Evolutionary conservation across 2,329 filamentous ascomycete species (phyloP).

Genomic region (Aureobasidium sp.): DNA sequence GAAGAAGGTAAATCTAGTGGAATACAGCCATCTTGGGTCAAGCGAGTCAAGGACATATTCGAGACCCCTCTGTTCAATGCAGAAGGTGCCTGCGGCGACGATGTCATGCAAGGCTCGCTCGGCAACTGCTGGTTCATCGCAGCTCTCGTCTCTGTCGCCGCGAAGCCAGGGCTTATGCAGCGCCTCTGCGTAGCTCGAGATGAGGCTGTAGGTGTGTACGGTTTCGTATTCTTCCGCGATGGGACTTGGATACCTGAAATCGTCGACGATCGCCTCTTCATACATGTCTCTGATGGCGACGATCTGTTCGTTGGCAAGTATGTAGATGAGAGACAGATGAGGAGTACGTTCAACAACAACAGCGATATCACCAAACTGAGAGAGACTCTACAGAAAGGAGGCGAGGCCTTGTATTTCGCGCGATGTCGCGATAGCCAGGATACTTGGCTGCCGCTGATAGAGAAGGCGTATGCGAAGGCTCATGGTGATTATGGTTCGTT

Average conservation of each 20-base stretch:
- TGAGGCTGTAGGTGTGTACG: slow-evolving; percentile 70
- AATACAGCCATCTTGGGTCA: slow-evolving; percentile 62
- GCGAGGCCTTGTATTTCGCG: slow-evolving; percentile 70
- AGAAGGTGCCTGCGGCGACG: slow-evolving; percentile 66
- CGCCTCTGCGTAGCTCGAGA: slow-evolving; percentile 66
- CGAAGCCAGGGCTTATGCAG: slow-evolving; percentile 65
- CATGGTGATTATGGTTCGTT: slow-evolving; percentile 74
- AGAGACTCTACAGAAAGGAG: slow-evolving; percentile 58
- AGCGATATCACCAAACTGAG: slow-evolving; percentile 39
- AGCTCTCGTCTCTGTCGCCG: slow-evolving; percentile 67
- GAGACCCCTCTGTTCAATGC: slow-evolving; percentile 52
- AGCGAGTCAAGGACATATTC: slow-evolving; percentile 53
- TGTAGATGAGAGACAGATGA: not conserved
- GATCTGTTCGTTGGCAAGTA: slow-evolving; percentile 43
- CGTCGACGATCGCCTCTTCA: slow-evolving; percentile 82
- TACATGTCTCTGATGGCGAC: slow-evolving; percentile 76
- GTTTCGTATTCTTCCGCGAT: slow-evolving; percentile 77
- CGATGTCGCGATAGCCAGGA: slow-evolving; percentile 65
- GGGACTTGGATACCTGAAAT: slow-evolving; percentile 90
- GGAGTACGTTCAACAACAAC: slow-evolving; percentile 7
- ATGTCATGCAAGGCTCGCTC: slow-evolving; percentile 69
- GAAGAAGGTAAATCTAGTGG: not conserved
- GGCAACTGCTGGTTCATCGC: slow-evolving; percentile 87
- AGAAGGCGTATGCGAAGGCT: slow-evolving; percentile 79
- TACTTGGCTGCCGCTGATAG: slow-evolving; percentile 72